Conservation (phyloP, 306 rosid species). For the Vicia villosa region DNA sequence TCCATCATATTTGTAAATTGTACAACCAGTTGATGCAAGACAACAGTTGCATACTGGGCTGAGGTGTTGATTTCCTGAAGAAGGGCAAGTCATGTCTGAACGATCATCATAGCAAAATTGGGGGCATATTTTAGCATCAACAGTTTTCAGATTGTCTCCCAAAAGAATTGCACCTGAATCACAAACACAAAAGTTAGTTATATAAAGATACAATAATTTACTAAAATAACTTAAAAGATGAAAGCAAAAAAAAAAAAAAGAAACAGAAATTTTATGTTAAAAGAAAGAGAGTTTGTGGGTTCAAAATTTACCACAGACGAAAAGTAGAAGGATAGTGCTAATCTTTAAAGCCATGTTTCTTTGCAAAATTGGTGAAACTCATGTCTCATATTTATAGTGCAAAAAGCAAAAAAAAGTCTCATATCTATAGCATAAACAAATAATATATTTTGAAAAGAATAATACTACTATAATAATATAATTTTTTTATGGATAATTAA, state of each 20-base stretch:
- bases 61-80: constrained; percentile 44
- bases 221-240: neutral
- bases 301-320: neutral
- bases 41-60: constrained; percentile 50
- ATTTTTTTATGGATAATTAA: too few relatives aligned
- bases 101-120: constrained; percentile 5
- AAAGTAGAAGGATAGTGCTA: neutral
- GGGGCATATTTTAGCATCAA: constrained; percentile 34
- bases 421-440: neutral
- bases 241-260: neutral
- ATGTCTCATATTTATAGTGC: constrained; percentile 1
- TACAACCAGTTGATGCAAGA: constrained; percentile 43
- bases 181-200: neutral
- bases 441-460: too few relatives aligned
- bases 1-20: constrained; percentile 38
- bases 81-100: constrained; percentile 55
- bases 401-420: too few relatives aligned
- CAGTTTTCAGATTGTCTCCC: neutral
- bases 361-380: neutral
- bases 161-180: constrained; percentile 35
- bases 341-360: constrained; percentile 5
- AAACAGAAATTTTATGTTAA: neutral
- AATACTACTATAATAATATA: too few relatives aligned
- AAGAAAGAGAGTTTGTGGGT: neutral
- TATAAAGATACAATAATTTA: neutral